Conservation (phyloP, 208 protist genomes). For the Crithidia sp. region DNA sequence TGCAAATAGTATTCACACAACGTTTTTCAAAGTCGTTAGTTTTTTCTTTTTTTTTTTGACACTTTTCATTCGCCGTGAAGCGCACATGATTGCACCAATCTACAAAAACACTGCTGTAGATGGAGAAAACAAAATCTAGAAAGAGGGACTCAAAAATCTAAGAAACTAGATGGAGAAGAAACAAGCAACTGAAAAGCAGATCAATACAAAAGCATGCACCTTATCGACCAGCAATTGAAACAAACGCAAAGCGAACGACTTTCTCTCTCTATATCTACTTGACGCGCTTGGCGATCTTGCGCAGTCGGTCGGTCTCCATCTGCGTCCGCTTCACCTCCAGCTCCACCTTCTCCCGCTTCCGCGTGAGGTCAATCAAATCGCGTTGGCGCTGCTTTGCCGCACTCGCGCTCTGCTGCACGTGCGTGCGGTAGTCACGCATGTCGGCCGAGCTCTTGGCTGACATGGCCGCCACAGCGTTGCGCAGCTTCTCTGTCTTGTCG, state of each 20-base stretch:
- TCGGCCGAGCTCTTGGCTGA: slow-evolving; percentile 68
- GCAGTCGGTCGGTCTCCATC: slow-evolving; percentile 71
- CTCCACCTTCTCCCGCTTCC: slow-evolving; percentile 76
- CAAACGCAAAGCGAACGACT: too few species aligned
- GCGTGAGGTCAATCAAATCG: slow-evolving; percentile 56
- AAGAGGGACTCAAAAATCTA: background rate
- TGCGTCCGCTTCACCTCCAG: slow-evolving; percentile 55
- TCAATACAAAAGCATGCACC: background rate
- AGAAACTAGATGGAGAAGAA: slow-evolving; percentile 2
- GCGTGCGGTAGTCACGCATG: slow-evolving; percentile 40
- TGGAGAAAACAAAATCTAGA: background rate
- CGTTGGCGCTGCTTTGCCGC: slow-evolving; percentile 47
- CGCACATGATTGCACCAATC: too few species aligned
- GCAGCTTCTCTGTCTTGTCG: slow-evolving; percentile 49
- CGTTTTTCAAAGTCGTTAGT: too few species aligned
- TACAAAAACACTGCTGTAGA: background rate
- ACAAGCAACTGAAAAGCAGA: background rate
- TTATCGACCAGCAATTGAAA: background rate
- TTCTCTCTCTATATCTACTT: slow-evolving; percentile 13
- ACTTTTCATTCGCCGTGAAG: too few species aligned
- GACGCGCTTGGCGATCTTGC: slow-evolving; percentile 73
- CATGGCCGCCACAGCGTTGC: slow-evolving; percentile 38
- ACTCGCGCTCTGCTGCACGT: slow-evolving; percentile 50
- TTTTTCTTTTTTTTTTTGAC: too few species aligned
- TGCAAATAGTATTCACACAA: too few species aligned